Conservation (phyloP, 805 yeast species). For the Yarrowia keelungensis region DNA sequence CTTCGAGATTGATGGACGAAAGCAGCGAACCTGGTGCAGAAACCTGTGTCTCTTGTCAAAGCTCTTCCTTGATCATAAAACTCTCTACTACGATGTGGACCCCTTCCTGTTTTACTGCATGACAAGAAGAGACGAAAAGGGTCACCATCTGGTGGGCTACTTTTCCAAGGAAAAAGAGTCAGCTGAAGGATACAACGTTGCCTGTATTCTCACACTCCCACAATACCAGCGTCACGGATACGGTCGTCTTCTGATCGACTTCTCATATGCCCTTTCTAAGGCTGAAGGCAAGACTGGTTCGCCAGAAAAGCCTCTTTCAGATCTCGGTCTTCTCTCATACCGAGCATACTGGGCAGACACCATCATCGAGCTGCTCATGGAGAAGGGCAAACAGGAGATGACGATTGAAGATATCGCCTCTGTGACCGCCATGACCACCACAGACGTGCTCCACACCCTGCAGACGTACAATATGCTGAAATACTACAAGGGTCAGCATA, state of each 20-base stretch:
- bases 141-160: slow-evolving; percentile 96
- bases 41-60: slow-evolving; percentile 90
- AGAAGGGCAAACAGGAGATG: slow-evolving; percentile 64
- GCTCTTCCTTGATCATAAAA: slow-evolving; percentile 92
- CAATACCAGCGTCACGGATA: slow-evolving; percentile 96
- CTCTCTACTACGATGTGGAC: slow-evolving; percentile 96
- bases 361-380: slow-evolving; percentile 73
- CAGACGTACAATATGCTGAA: slow-evolving; percentile 88
- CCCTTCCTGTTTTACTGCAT: slow-evolving; percentile 95
- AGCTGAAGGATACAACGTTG: slow-evolving; percentile 93
- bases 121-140: slow-evolving; percentile 87
- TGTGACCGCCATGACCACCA: slow-evolving; percentile 91
- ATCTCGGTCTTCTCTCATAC: slow-evolving; percentile 89
- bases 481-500: slow-evolving; percentile 95
- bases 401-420: slow-evolving; percentile 91
- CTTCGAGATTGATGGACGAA: slow-evolving; percentile 96
- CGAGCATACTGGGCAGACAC: slow-evolving; percentile 98
- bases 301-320: slow-evolving; percentile 96
- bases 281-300: slow-evolving; percentile 92
- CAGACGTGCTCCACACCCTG: slow-evolving; percentile 91
- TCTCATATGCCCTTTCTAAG: slow-evolving; percentile 87
- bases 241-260: slow-evolving; percentile 90
- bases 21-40: slow-evolving; percentile 97
- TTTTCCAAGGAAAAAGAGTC: slow-evolving; percentile 97
- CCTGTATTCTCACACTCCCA: slow-evolving; percentile 94